A percentile compares a stretch with the other conserved stretches of the same genome.
phyloP scores from a whole-genome alignment of 2,329 filamentous ascomycete genomes.

The Amauroascus verrucosus region DNA sequence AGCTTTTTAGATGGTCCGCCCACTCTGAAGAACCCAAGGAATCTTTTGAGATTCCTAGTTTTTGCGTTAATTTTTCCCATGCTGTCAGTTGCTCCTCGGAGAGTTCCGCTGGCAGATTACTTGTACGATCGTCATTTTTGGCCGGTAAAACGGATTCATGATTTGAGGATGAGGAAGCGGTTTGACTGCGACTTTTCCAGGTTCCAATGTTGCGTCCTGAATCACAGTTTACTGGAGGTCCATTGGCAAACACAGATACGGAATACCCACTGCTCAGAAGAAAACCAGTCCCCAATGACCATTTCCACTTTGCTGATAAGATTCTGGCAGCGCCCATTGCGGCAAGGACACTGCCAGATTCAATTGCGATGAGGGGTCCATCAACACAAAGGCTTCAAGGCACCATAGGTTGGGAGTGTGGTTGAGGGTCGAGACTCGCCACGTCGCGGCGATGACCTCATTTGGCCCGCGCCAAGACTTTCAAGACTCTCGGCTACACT shows the following conservation, averaged over 20 bases:
- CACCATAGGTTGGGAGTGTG: neutral
- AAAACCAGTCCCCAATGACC: conserved; percentile 27
- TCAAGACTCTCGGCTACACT: neutral
- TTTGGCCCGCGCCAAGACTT: neutral
- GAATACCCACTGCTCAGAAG: conserved; percentile 22
- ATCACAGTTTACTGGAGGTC: conserved; percentile 13
- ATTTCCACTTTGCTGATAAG: conserved; percentile 28
- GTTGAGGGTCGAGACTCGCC: neutral
- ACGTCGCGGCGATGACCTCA: neutral
- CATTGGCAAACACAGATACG: conserved; percentile 16
- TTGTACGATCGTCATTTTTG: conserved; percentile 16
- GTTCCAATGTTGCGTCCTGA: conserved; percentile 12
- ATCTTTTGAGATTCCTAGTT: conserved; percentile 33
- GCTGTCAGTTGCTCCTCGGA: conserved; percentile 27
- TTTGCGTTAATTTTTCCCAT: conserved; percentile 44
- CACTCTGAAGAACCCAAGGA: conserved; percentile 35
- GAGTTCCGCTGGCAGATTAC: conserved; percentile 10
- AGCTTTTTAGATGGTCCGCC: conserved; percentile 51
- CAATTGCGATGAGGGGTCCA: conserved; percentile 3
- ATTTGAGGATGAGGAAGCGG: neutral
- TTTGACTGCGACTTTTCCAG: conserved; percentile 7
- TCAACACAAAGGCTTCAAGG: neutral
- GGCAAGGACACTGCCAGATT: conserved; percentile 18
- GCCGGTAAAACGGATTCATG: neutral
- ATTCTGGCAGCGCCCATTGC: conserved; percentile 30